These are phyloP conservation scores for Penicillium arizonense DNA, from an alignment of 495 filamentous ascomycete genomes.

Conservation along the genomic window DNA sequence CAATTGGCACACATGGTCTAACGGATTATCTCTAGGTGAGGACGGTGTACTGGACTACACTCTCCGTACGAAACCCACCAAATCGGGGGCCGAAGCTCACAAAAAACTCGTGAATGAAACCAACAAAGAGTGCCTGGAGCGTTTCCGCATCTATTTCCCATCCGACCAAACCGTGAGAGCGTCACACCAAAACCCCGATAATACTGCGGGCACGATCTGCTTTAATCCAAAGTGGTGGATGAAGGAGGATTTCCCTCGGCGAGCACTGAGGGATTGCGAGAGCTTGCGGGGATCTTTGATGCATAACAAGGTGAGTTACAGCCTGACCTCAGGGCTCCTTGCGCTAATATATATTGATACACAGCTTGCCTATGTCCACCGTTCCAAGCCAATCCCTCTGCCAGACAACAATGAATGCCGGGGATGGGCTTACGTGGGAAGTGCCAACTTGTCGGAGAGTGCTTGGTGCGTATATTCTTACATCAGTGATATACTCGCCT, in stretches of 20 bases:
- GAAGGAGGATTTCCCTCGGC: constrained; percentile 60
- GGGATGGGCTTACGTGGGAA: constrained; percentile 86
- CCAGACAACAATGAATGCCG: constrained; percentile 21
- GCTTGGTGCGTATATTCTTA: constrained; percentile 69
- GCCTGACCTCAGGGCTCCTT: neutral
- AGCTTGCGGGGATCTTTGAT: constrained; percentile 72
- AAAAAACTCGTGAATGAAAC: constrained; percentile 17
- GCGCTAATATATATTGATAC: constrained; percentile 1
- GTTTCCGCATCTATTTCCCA: constrained; percentile 80
- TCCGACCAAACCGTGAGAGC: constrained; percentile 65
- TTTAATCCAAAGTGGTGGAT: constrained; percentile 69
- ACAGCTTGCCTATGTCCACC: constrained; percentile 65
- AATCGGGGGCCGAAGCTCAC: constrained; percentile 12
- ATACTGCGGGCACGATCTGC: constrained; percentile 77
- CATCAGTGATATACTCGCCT: neutral
- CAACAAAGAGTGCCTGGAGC: constrained; percentile 42
- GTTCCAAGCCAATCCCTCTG: constrained; percentile 31
- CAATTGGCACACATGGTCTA: neutral
- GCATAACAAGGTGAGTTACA: constrained; percentile 70
- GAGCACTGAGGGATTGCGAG: constrained; percentile 70
- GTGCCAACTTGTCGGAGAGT: constrained; percentile 86
- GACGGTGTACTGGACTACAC: constrained; percentile 56
- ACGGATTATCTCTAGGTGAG: constrained; percentile 46
- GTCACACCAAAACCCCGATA: constrained; percentile 55
- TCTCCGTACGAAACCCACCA: constrained; percentile 37